Evolutionary conservation across 2,329 filamentous ascomycete species (phyloP).

Genomic region (Parastagonospora nodorum): DNA sequence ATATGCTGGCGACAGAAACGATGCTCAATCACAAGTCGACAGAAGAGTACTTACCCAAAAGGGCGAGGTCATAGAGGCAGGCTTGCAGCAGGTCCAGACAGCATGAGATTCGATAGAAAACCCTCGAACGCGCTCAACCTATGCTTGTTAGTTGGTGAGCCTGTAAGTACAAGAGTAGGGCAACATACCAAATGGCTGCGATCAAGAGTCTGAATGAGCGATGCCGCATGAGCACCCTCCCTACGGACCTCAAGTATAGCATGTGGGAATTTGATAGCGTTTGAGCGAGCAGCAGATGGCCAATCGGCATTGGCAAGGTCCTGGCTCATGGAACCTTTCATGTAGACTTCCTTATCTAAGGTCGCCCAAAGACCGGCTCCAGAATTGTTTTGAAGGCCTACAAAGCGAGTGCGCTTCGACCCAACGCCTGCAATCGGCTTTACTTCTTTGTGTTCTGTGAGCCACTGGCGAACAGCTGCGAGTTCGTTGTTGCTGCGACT

Average conservation of each 20-base stretch:
- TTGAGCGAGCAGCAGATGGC: conserved; percentile 28
- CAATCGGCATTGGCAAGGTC: conserved; percentile 40
- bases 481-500: conserved; percentile 16
- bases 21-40: not conserved
- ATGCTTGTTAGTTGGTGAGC: conserved; percentile 23
- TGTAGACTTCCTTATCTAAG: conserved; percentile 54
- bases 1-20: not conserved
- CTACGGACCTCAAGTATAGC: conserved; percentile 57
- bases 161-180: not conserved
- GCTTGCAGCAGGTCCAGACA: conserved; percentile 55
- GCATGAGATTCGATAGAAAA: conserved; percentile 61
- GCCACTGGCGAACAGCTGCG: conserved; percentile 47
- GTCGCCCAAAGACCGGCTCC: conserved; percentile 54
- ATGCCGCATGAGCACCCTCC: conserved; percentile 49
- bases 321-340: conserved; percentile 40
- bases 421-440: conserved; percentile 53
- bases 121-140: conserved; percentile 57
- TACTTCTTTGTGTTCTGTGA: conserved; percentile 51
- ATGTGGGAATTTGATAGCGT: conserved; percentile 52
- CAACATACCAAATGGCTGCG: conserved; percentile 52
- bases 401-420: conserved; percentile 55
- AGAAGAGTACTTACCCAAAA: conserved; percentile 49
- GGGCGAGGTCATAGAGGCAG: conserved; percentile 52
- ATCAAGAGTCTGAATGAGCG: conserved; percentile 52
- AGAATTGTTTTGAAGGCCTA: conserved; percentile 52